Evolutionary conservation across 2,329 filamentous ascomycete genomes (phyloP).

Genomic region (Didymella pomorum): DNA sequence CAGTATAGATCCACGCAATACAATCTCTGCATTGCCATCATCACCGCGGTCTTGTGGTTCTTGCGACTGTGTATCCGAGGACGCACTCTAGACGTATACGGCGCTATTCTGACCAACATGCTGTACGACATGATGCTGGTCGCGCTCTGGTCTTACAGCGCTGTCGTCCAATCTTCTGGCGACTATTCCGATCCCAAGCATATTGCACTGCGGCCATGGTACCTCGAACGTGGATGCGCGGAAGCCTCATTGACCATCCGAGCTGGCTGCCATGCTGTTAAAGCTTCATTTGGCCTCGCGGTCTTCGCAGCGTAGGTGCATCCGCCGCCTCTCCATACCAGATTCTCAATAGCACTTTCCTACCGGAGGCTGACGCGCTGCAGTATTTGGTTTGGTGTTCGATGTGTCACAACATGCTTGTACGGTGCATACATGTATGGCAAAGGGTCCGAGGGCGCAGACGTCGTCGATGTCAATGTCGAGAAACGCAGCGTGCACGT

Average conservation of each 20-base stretch:
- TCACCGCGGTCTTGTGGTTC: constrained; percentile 25
- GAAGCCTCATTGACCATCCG: constrained; percentile 8
- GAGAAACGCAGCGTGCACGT: neutral
- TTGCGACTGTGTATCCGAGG: constrained; percentile 23
- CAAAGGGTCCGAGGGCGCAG: neutral
- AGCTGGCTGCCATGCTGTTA: constrained; percentile 17
- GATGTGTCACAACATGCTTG: constrained; percentile 24
- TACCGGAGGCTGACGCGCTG: neutral
- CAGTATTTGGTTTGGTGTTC: constrained; percentile 25
- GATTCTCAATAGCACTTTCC: neutral
- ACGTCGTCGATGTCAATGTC: neutral
- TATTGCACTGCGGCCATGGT: constrained; percentile 28
- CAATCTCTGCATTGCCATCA: constrained; percentile 20
- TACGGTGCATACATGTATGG: constrained; percentile 24
- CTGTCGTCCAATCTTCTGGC: constrained; percentile 19
- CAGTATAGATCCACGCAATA: constrained; percentile 17
- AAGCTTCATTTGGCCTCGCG: constrained; percentile 18
- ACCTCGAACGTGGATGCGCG: constrained; percentile 25
- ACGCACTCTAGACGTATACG: constrained; percentile 19
- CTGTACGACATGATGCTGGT: constrained; percentile 29
- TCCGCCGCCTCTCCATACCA: neutral
- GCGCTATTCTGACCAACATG: constrained; percentile 20
- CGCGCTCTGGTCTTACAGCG: constrained; percentile 28
- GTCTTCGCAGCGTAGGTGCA: constrained; percentile 26
- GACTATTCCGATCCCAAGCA: constrained; percentile 28